A percentile compares a stretch with the other conserved stretches of the same genome.
Evolutionary conservation across 78 protist genomes (phyloP).

Genomic region (Mantamonas sphyraenae): DNA sequence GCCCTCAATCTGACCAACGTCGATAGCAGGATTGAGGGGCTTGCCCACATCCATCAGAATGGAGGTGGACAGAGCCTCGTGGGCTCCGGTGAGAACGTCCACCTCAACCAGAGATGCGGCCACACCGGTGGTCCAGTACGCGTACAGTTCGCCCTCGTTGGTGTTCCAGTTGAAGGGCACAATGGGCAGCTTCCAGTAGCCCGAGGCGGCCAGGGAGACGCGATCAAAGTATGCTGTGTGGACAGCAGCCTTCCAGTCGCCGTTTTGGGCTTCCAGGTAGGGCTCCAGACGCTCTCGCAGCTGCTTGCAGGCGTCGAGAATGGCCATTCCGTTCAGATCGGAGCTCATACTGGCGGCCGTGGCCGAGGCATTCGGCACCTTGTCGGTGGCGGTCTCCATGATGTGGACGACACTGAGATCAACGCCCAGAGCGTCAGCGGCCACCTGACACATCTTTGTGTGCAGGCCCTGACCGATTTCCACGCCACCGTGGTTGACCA

Average conservation of each 20-base stretch:
- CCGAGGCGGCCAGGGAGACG: slow-evolving; percentile 72
- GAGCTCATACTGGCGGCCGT: slow-evolving; percentile 83
- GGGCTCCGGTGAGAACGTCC: slow-evolving; percentile 87
- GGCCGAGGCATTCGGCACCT: slow-evolving; percentile 77
- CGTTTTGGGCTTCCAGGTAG: slow-evolving; percentile 1
- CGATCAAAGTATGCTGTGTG: slow-evolving; percentile 57
- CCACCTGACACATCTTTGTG: slow-evolving; percentile 80
- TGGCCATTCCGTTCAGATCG: slow-evolving; percentile 91
- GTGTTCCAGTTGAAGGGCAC: slow-evolving; percentile 42
- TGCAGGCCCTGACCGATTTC: slow-evolving; percentile 97
- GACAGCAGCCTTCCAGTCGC: too few species aligned
- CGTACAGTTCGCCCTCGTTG: slow-evolving; percentile 25
- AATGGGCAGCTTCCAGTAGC: slow-evolving; percentile 71
- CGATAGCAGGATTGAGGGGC: slow-evolving; percentile 84
- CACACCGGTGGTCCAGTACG: slow-evolving; percentile 81
- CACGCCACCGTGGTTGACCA: slow-evolving; percentile 90
- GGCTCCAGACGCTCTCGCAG: slow-evolving; percentile 66
- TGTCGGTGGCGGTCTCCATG: slow-evolving; percentile 74
- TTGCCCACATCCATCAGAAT: slow-evolving; percentile 90
- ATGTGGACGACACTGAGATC: slow-evolving; percentile 51
- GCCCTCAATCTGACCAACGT: slow-evolving; percentile 83
- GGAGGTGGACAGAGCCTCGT: slow-evolving; percentile 53
- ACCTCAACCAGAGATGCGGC: slow-evolving; percentile 82
- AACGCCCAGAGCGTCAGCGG: slow-evolving; percentile 64
- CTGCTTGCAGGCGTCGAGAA: slow-evolving; percentile 77